Evolutionary conservation across 257 asterid species (phyloP), one percentile per base, ranked within the genome.

Genomic region (Schizonepeta tenuifolia): DNA sequence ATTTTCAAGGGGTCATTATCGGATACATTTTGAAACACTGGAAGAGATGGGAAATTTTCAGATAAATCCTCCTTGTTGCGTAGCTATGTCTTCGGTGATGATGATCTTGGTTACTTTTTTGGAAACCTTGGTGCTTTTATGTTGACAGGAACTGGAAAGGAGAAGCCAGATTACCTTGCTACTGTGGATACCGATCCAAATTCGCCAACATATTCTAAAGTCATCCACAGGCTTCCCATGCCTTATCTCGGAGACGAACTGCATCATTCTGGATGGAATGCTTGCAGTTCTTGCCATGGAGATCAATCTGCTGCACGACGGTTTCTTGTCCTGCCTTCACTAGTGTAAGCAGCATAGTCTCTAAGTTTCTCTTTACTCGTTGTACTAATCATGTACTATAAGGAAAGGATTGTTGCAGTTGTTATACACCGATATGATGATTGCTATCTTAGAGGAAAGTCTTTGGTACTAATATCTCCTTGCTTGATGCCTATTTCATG

Each of bases 241-340:
- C 99, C 98, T 54, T 38, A 81, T 64, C 12, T 83, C 17, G 96
- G 93, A 2, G 99, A 95, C 74, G 99, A 92, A 67, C 86, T 95
- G 0, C 99, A 95, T 75, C 99, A 95, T 71, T 86, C 99, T 44
- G 98, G 99, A 64, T 95, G 99, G 99, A 95, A 95, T 79, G 51
- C 99, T 36, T 95, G 99, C 90, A 95, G 99, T 80, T 95, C 99
- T 69, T 95, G 99, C 86, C 78, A 86, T 78, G 90, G 89, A n/a
- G 95, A 90, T 71, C 73, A 96, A 5, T 83, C 87, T 4, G 92
- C 93, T 77, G 20, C 86, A 14, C 80, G 99, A 12, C 85, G 96
- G 24, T 95, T 56, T 84, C 99, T 95, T 12, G 90, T 95, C 79
- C 86, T 95, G 65, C 99, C 99, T 70, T 80, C 99, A 0, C 87